phyloP scores from a whole-genome alignment of 2,329 filamentous ascomycete genomes.

The Aspergillus oerlinghausenensis region DNA sequence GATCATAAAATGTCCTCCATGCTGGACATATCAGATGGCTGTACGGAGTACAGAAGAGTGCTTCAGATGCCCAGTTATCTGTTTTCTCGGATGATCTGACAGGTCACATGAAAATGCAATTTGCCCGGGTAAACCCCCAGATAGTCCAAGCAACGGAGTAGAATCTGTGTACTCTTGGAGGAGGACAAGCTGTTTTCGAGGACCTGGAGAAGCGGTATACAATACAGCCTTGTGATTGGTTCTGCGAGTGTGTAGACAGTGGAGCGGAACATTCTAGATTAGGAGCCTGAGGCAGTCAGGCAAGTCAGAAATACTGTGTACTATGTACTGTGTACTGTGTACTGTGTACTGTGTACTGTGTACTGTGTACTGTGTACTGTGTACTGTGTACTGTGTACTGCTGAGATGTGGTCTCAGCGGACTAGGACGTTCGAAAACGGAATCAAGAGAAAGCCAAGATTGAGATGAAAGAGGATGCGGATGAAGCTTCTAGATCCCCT shows the following conservation, averaged over 20 bases:
- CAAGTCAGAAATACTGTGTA: not conserved
- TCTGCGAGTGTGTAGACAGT: constrained; percentile 5
- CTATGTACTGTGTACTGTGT: no score
- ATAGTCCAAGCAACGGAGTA: not conserved
- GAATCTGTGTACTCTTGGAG: not conserved
- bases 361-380: no score
- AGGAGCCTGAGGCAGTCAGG: constrained; percentile 15
- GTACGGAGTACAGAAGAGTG: not conserved
- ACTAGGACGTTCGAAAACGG: not conserved
- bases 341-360: no score
- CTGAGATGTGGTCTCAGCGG: not conserved
- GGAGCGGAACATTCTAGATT: constrained; percentile 34
- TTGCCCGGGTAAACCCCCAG: not conserved
- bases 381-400: no score
- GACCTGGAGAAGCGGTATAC: not conserved
- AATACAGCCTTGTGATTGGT: constrained; percentile 8
- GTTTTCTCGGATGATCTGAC: not conserved
- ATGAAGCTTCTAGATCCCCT: constrained; percentile 5
- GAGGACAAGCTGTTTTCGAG: not conserved
- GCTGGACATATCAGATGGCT: not conserved
- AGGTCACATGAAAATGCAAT: not conserved
- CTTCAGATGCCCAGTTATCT: no score
- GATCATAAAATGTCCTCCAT: no score
- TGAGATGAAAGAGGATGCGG: not conserved
- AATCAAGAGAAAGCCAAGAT: not conserved